Conservation (phyloP, 805 yeast genomes). For the Wickerhamia fluorescens region DNA sequence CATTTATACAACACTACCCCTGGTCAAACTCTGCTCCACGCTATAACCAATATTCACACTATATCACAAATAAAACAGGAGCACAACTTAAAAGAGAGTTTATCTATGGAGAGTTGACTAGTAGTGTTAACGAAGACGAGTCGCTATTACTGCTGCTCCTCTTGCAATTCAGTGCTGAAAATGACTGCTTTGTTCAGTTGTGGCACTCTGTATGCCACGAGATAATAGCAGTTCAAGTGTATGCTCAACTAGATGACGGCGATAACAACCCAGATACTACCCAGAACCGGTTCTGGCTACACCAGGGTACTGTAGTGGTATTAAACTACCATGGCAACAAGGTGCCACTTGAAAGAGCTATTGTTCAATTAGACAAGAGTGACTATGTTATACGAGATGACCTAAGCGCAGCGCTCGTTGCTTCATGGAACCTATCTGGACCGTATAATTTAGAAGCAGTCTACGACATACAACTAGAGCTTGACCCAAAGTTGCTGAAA, state of each 20-base stretch:
- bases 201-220: slow-evolving; percentile 7
- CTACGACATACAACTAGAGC: slow-evolving; percentile 3
- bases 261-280: too few species aligned
- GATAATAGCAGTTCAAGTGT: slow-evolving; percentile 32
- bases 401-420: too few species aligned
- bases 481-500: slow-evolving; percentile 1
- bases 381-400: slow-evolving; percentile 2
- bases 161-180: slow-evolving; percentile 23
- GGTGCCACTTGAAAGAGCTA: slow-evolving; percentile 4
- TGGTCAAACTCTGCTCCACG: slow-evolving; percentile 10
- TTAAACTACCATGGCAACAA: neutral
- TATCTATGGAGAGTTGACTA: slow-evolving; percentile 36
- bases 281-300: slow-evolving; percentile 47
- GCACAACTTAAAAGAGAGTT: too few species aligned
- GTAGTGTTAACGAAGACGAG: slow-evolving; percentile 39
- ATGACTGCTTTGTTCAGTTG: slow-evolving; percentile 2
- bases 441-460: slow-evolving; percentile 3
- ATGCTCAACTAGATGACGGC: slow-evolving; percentile 41
- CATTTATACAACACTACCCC: slow-evolving; percentile 16
- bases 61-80: too few species aligned
- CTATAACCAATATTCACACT: too few species aligned
- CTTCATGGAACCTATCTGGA: too few species aligned
- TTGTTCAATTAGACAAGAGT: slow-evolving; percentile 4
- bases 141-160: slow-evolving; percentile 37
- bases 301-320: slow-evolving; percentile 25